Base-by-base conservation (phyloP, 176 grass and related monocot species). In the Poa pratensis region DNA sequence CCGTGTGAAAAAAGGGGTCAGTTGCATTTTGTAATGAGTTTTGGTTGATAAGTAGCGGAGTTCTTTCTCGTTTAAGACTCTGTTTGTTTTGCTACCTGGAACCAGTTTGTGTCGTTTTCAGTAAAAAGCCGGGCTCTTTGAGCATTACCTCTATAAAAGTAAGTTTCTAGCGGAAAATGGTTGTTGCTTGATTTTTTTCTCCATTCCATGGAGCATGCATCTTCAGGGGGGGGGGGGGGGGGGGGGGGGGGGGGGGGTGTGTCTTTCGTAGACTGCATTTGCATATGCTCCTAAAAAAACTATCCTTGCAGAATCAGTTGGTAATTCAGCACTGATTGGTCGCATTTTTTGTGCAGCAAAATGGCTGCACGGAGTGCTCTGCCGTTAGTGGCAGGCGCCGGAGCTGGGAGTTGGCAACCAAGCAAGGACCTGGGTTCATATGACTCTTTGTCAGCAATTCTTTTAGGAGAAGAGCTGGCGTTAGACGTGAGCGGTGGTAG, bases 321-420 rank as follows among this genome's bases (percentile, higher is more conserved):
- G 43, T 5, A 79, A 42, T 40, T 59, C 35, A 83, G 34, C 24
- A 67, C 82, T 85, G 20, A 87, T 16, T 1, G 4, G n/a, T 45
- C 13, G 5, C 22, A 46, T 83, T 64, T 83, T 43, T 73, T 60
- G 52, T 86, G 54, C 66, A 88, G 85, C n/a, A 53, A 80, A 87
- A 98, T 98, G 93, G 87, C 89, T 72, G 90, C 88, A 32, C 93
- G 93, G 86, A 94, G 83, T 85, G 87, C 84, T 61, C 71, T 94
- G 15, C 87, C 85, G 64, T 85, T 94, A 53, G 60, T 85, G 51
- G 86, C 89, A 40, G 83, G 78, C 16, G 64, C 34, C 1, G 85
- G 90, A 58, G 67, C 87, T 77, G 87, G 82, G 61, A 86, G 79
- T 52, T 93, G 95, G 95, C 67, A 54, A 59, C 52, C 80, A 73